Base-by-base conservation (phyloP, 176 grass and related monocot genomes). In the Secale cereale region DNA sequence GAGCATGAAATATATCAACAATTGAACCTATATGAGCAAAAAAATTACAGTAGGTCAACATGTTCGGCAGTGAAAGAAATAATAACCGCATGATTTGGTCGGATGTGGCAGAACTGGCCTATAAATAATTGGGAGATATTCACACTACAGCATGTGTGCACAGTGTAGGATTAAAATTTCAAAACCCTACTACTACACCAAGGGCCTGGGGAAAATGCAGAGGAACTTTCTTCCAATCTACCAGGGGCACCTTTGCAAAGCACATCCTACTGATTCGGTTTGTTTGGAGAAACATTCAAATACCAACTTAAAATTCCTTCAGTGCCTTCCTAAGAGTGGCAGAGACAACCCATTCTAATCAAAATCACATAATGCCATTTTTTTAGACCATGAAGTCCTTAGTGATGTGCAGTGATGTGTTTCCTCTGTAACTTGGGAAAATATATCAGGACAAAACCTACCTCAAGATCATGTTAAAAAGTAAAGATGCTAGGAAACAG, bases 1-100 rank as follows among this genome's bases (percentile, higher is more conserved):
- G 79, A 99, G 93, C 97, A 99, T 99, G 86, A 99, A 99, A 75
- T 99, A 99, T 87, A 94, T 99, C 77, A 99, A 86, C 63, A 99
- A 71, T 66, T 96, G 97, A 76, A 99, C 97, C 97, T 99, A 76
- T 39, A 88, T 36, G 19, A 66, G 61, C 39, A 80, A 84, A 87
- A 14, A n/a, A n/a, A n/a, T n/a, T 37, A 63, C 14, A 39, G 8
- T 48, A 35, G 31, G 35, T 83, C 45, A 67, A 80, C 14, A 80
- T 43, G n/a, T 76, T 11, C 23, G 79, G 2, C 41, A 76, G 25
- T 35, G 32, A 71, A 78, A 37, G 20, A 56, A 50, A 52, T 31
- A 0, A 31, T 27, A 20, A 68, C 9, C 0, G 11, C 17, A 22
- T 13, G 11, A 37, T 62, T 56, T 52, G 28, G 10, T 50, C 50